A percentile compares a stretch with the other conserved stretches of the same genome.
These are phyloP conservation scores for Betula pendula DNA, from an alignment of 306 rosid genomes.

Conservation along the genomic window DNA sequence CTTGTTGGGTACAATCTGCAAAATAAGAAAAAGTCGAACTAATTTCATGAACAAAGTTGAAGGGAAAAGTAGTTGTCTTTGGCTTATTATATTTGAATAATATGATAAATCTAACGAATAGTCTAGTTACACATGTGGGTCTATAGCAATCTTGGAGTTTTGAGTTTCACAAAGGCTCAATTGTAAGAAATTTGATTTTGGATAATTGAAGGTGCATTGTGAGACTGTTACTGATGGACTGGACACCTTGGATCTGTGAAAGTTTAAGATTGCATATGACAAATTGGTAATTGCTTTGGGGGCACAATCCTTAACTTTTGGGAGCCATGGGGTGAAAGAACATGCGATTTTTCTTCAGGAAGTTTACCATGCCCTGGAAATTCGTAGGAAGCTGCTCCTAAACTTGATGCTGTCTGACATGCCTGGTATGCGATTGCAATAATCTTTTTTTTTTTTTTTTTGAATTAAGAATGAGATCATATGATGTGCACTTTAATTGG, in stretches of 20 bases:
- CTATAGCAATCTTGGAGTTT: no score
- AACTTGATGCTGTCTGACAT: conserved; percentile 88
- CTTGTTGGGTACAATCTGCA: no score
- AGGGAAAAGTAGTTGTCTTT: no score
- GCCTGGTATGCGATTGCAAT: conserved; percentile 59
- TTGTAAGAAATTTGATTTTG: no score
- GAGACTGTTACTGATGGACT: conserved; percentile 67
- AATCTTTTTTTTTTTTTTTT: background rate
- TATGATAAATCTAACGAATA: no score
- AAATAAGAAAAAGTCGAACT: no score
- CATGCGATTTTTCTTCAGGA: conserved; percentile 92
- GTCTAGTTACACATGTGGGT: no score
- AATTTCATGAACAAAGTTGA: no score
- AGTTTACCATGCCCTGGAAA: conserved; percentile 94
- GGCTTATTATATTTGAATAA: no score
- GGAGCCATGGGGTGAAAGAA: conserved; percentile 71
- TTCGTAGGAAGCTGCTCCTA: conserved; percentile 90
- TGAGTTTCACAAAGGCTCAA: no score
- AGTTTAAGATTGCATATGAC: conserved; percentile 72
- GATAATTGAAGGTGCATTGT: no score
- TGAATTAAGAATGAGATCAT: conserved; percentile 7
- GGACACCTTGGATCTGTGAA: conserved; percentile 68
- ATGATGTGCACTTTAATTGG: conserved; percentile 17
- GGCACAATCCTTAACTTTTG: conserved; percentile 72
- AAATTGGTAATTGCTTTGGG: conserved; percentile 87